Percentiles rank a stretch among this genome's conserved stretches.
phyloP scores from a whole-genome alignment of 1,284 basidiomycete genomes.

The Melampsora americana region DNA sequence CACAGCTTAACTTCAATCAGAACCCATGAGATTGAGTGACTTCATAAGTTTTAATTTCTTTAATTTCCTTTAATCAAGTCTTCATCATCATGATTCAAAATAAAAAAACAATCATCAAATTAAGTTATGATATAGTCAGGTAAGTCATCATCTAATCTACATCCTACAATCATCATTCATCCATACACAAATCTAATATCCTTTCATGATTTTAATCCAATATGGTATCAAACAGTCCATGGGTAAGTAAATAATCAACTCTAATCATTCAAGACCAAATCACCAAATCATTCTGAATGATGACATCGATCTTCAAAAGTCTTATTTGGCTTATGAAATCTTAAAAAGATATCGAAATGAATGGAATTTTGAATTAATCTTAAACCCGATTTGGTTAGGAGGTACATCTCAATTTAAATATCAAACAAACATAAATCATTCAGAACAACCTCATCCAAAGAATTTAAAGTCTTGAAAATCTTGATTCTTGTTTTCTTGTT shows the following conservation, averaged over 20 bases:
- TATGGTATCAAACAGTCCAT: not conserved
- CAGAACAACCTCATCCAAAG: not conserved
- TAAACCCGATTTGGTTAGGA: conserved; percentile 26
- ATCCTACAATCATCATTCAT: not conserved
- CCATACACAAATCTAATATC: not conserved
- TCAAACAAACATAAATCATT: not conserved
- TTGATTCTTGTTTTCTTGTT: not conserved
- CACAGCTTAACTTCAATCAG: too few relatives aligned
- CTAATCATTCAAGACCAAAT: not conserved
- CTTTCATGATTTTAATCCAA: not conserved
- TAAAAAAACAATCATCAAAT: conserved; percentile 3
- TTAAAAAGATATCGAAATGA: conserved; percentile 19
- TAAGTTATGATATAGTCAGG: conserved; percentile 40
- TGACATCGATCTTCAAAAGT: not conserved
- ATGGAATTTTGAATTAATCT: conserved; percentile 25
- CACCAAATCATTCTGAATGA: not conserved
- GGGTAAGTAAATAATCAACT: not conserved
- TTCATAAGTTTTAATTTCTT: too few relatives aligned
- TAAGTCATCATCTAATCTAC: conserved; percentile 9
- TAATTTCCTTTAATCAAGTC: not conserved
- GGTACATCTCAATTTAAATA: not conserved
- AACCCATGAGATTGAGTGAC: too few relatives aligned
- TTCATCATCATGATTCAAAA: too few relatives aligned
- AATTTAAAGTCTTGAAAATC: not conserved
- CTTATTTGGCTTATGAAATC: conserved; percentile 34